phyloP scores from a whole-genome alignment of 140 eudicot species.

The Senecio squalidus region DNA sequence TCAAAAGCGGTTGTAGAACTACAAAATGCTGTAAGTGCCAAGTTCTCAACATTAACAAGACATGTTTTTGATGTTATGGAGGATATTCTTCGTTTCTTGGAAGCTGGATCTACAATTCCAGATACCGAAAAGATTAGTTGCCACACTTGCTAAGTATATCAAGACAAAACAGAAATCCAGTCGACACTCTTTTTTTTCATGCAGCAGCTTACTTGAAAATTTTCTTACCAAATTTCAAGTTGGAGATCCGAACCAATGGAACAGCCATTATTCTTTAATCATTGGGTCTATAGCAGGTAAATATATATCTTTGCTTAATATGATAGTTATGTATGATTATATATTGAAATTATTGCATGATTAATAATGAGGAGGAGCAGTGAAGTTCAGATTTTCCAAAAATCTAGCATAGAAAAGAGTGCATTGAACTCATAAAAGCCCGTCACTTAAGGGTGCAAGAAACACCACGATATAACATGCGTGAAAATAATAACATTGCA shows the following conservation, averaged over 20 bases:
- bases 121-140: slow-evolving; percentile 49
- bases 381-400: neutral
- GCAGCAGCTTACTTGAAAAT: slow-evolving; percentile 52
- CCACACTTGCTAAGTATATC: slow-evolving; percentile 50
- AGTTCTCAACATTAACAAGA: slow-evolving; percentile 56
- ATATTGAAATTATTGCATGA: neutral
- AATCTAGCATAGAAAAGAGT: neutral
- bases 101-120: slow-evolving; percentile 35
- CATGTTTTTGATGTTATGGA: slow-evolving; percentile 60
- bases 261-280: slow-evolving; percentile 40
- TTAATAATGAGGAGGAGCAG: neutral
- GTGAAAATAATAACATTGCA: slow-evolving; percentile 2
- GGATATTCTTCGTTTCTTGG: slow-evolving; percentile 40
- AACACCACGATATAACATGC: neutral
- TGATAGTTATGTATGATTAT: neutral
- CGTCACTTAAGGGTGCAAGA: slow-evolving; percentile 11
- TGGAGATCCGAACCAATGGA: slow-evolving; percentile 46
- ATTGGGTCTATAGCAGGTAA: slow-evolving; percentile 68
- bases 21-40: slow-evolving; percentile 37
- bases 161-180: slow-evolving; percentile 50
- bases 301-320: slow-evolving; percentile 3
- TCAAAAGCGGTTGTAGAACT: slow-evolving; percentile 39
- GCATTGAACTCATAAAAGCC: slow-evolving; percentile 13
- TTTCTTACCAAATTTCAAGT: slow-evolving; percentile 51
- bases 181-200: slow-evolving; percentile 55